Evolutionary conservation across 192 early-diverging fungal genomes (phyloP), one percentile per base, ranked within the genome.

Genomic region (Globomyces pollinis-pini): DNA sequence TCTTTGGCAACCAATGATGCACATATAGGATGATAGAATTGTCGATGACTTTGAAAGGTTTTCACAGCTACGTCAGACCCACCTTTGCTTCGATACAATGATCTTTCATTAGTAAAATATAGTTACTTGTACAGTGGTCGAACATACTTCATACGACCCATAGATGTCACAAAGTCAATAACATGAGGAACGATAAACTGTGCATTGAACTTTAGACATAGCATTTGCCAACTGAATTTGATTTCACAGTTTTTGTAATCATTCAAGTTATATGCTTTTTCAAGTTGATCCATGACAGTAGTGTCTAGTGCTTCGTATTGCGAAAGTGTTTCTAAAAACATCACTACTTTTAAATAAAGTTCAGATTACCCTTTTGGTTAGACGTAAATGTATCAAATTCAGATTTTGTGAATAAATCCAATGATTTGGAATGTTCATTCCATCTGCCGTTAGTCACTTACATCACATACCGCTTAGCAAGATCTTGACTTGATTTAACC

Each of bases 81-180:
- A n/a, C n/a, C n/a, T 23, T 70, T 65, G 2, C 90, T 91, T n/a
- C n/a, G n/a, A n/a, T n/a, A n/a, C n/a, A n/a, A n/a, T n/a, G n/a
- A n/a, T n/a, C n/a, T n/a, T n/a, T n/a, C n/a, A n/a, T n/a, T n/a
- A n/a, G n/a, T n/a, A n/a, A n/a, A n/a, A n/a, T n/a, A n/a, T 15
- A 70, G 55, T n/a, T 52, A 38, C 53, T 68, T 36, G 64, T 89
- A 94, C 20, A 98, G 71, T 23, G 91, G 91, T 15, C 90, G 72
- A 2, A 87, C 84, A 67, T 82, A 94, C 75, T 95, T 95, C 94
- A 97, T 95, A 38, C 94, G 73, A 1, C 96, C 96, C 61, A 93
- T 88, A 41, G 82, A 77, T n/a, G 81, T 81, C 2, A 96, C 63
- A 73, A 98, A 94, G 6, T 69, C 74, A 6, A 83, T 80, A 3